Conservation (phyloP, 1,139 yeast species). For the Hemisphaericaspora xylanilytica region DNA sequence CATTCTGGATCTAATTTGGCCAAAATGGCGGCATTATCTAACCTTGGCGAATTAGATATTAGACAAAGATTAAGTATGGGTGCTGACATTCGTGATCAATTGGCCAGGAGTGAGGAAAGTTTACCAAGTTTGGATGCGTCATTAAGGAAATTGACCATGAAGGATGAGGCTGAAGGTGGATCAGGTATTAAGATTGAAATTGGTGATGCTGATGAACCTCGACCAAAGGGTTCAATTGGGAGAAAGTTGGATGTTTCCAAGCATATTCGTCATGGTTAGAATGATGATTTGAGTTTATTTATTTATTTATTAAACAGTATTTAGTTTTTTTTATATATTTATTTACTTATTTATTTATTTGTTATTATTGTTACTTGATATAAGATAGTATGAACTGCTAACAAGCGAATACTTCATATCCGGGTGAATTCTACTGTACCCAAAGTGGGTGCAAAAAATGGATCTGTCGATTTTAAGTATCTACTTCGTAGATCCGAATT, state of each 20-base stretch:
- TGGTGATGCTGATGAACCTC: slow-evolving; percentile 4
- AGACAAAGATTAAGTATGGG: slow-evolving; percentile 31
- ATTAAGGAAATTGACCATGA: slow-evolving; percentile 2
- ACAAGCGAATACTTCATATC: too few relatives aligned
- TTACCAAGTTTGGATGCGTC: slow-evolving; percentile 4
- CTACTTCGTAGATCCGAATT: background rate
- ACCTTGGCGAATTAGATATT: slow-evolving; percentile 16
- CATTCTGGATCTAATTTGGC: slow-evolving; percentile 33
- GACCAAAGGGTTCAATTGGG: slow-evolving; percentile 20
- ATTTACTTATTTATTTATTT: slow-evolving; percentile 1
- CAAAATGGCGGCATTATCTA: slow-evolving; percentile 10
- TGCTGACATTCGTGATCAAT: slow-evolving; percentile 38
- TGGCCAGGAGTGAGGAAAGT: slow-evolving; percentile 24
- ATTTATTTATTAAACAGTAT: slow-evolving; percentile 5
- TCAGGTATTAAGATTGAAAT: background rate
- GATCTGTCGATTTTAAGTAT: background rate
- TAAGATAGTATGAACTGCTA: too few relatives aligned
- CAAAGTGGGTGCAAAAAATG: background rate
- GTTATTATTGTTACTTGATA: background rate
- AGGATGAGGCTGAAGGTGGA: background rate
- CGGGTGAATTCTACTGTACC: too few relatives aligned
- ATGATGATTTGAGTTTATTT: slow-evolving; percentile 1
- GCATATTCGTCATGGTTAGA: slow-evolving; percentile 1
- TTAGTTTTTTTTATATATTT: background rate
- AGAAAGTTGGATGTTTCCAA: slow-evolving; percentile 20